Base-by-base conservation (phyloP, 139 green algal genomes). In the Chlamydomonas eustigma region DNA sequence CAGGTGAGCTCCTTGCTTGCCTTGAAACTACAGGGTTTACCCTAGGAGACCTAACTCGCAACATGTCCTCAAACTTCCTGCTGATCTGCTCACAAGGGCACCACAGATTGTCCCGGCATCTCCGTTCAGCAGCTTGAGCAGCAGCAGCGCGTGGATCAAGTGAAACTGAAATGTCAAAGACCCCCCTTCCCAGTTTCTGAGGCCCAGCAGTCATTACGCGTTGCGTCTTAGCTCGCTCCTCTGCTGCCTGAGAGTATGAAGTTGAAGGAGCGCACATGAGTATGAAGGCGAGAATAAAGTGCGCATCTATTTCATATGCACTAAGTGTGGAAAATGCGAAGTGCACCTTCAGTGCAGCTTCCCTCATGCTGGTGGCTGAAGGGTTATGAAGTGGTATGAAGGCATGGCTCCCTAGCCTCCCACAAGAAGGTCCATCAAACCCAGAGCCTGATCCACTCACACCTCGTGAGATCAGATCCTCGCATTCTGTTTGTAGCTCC, bases 381-480 rank as follows among this genome's bases (percentile, higher is more conserved):
- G 77, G 83, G 72, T 90, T 90, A 77, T 90, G 86, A 0, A 4
- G 36, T 0, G 83, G 80, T 30, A 90, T 87, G 70, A 82, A 88
- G 39, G 32, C 35, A 50, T 86, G 73, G 2, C 63, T 31, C 3
- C 86, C 86, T 64, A 90, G 75, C 2, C 86, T 70, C 18, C 86
- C 83, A 4, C 30, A 58, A 32, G 72, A 83, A 4, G 77, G 50
- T 0, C 51, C 86, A 50, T 90, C 83, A 79, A 90, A 90, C 50
- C 84, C 78, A 70, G 63, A 70, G 6, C 63, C 63, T 70, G 69
- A 91, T 65, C 90, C 90, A 3, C 28, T 75, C 44, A 94, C 81
- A 50, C 90, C 90, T n/a, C 81, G 88, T 22, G 89, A 88, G 79
- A 95, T 92, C 35, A 97, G 81, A 58, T 92, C 88, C 74, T 97